Evolutionary conservation across 148 eudicot genomes (phyloP).

Genomic region (Rhododendron simsii): DNA sequence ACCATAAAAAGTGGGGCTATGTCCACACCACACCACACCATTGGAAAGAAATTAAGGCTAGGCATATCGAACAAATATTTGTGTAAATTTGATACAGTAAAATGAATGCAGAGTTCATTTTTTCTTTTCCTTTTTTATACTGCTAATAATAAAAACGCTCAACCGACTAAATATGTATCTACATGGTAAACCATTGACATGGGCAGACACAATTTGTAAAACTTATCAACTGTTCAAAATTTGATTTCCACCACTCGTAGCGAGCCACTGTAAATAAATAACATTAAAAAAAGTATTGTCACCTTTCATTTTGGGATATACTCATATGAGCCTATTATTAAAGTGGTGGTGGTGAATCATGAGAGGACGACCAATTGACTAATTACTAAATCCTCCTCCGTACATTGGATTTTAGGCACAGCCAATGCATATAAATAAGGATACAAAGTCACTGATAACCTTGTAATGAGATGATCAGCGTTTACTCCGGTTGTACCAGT

Average conservation of each 20-base stretch:
- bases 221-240: neutral
- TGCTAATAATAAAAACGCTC: neutral
- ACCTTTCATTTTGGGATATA: neutral
- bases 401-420: neutral
- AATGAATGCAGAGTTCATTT: neutral
- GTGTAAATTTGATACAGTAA: neutral
- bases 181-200: neutral
- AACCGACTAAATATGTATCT: neutral
- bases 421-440: neutral
- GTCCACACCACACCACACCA: neutral
- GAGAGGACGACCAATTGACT: neutral
- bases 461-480: neutral
- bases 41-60: neutral
- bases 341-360: neutral
- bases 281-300: neutral
- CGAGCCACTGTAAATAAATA: neutral
- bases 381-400: neutral
- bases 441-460: neutral
- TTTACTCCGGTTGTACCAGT: neutral
- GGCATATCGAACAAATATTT: neutral
- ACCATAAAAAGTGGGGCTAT: neutral
- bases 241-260: neutral
- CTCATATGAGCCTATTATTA: neutral
- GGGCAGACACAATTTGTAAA: neutral
- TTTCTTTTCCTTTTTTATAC: neutral